phyloP scores from a whole-genome alignment of 176 grass and related monocot species.

The Avena insularis region DNA sequence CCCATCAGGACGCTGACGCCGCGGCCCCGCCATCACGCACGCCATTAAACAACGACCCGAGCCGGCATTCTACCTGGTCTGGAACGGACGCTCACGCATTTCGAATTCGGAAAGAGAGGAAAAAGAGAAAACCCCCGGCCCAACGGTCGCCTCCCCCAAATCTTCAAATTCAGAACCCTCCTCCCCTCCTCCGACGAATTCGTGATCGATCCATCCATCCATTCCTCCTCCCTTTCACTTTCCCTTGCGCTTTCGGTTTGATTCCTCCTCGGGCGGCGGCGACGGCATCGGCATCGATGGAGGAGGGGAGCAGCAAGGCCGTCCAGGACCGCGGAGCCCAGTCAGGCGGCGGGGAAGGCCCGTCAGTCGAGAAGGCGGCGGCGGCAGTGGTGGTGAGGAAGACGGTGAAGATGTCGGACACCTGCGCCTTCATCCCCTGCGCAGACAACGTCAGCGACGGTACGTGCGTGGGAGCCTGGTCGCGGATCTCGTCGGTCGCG shows the following conservation, averaged over 20 bases:
- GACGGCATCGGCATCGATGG: background rate
- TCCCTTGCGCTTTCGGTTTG: background rate
- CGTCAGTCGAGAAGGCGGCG: background rate
- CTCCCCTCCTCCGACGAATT: background rate
- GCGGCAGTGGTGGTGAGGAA: constrained; percentile 39
- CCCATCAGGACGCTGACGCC: background rate
- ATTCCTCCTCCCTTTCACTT: background rate
- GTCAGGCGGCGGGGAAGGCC: background rate
- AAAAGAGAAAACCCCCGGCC: background rate
- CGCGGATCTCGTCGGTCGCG: background rate
- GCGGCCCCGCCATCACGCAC: background rate
- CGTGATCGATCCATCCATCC: background rate
- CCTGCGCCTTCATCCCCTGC: constrained; percentile 42
- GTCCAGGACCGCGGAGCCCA: background rate
- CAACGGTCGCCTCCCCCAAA: constrained; percentile 30
- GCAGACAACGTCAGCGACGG: background rate
- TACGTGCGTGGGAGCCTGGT: background rate
- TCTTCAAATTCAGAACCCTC: background rate
- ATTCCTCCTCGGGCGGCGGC: background rate
- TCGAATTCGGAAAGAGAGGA: background rate
- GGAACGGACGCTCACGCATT: background rate
- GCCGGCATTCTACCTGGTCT: background rate
- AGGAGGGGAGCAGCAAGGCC: background rate
- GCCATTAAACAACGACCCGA: background rate
- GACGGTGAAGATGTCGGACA: constrained; percentile 56